Base-by-base conservation (phyloP, 495 filamentous ascomycete genomes). In the Friedmanniomyces simplex region DNA sequence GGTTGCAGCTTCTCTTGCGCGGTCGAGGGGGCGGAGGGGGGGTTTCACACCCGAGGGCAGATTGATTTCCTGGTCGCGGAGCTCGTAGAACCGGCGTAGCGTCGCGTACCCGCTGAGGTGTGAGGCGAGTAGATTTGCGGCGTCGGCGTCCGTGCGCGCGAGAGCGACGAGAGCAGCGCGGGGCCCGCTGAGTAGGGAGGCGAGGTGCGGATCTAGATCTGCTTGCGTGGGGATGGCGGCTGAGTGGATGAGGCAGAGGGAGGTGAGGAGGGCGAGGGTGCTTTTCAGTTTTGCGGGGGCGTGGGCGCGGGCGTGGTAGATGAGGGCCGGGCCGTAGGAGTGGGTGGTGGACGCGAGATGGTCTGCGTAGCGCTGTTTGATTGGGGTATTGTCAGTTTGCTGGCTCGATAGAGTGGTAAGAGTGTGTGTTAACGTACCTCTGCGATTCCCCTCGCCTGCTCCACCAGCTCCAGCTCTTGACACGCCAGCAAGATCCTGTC, bases 21-120 rank as follows among this genome's bases (percentile, higher is more conserved):
- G 74, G 2, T 79, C 73, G 26, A 79, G 61, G 12, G 66, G 64
- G 12, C 65, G 36, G 46, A 14, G 34, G 39, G 25, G 47, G 56
- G 16, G 21, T 25, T 20, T 68, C 69, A n/a, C 74, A 74, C 11
- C 28, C 28, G 72, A 64, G 48, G 67, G 28, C 5, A 72, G 59
- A 21, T 63, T 56, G 12, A n/a, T n/a, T n/a, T 78, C 76, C 58
- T 84, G 77, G 60, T 96, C 90, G 47, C 91, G 82, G 39, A 88
- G 79, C 61, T 90, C 84, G 68, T 94, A 96, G 72, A 90, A 95
- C 60, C 83, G 83, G 16, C 90, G 82, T 6, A 96, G 74, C 0
- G 86, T 90, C 34, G 89, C 91, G 63, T 95, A 96, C 34, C 91
- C 91, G 66, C 85, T 89, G n/a, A 95, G 79, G 66, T 88, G 83